Evolutionary conservation across 2,329 filamentous ascomycete genomes (phyloP), one percentile per base, ranked within the genome.

Genomic region (Apiospora hydei): DNA sequence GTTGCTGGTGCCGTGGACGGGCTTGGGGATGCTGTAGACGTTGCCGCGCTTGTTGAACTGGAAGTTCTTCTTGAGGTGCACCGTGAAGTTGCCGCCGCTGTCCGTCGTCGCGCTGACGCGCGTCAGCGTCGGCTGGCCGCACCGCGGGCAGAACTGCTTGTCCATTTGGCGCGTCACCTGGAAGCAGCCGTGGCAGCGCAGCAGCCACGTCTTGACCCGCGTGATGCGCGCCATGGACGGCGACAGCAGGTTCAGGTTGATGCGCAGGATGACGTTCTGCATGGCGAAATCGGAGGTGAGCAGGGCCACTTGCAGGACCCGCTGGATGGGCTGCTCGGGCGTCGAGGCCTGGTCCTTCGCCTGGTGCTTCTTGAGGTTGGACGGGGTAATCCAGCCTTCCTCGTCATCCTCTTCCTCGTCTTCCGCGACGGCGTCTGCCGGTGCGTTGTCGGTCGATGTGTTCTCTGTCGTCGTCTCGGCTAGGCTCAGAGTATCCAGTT

Each of bases 281-380:
- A 99, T 97, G 71, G 96, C 96, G 83, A 94, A 98, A 85, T 99
- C 96, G 71, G 93, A 95, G 1, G 96, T 98, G 79, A 98, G 92
- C 64, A 96, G 91, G n/a, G 95, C 96, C 21, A 94, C 94, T 82
- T 97, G 92, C 77, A 98, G 92, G 16, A 89, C 90, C 74, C 89
- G 89, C 47, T 89, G 86, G 70, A 89, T 86, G 1, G 87, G 81
- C 72, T 86, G 81, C 68, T 87, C 83, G 53, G 87, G 83, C 26
- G 85, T 81, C 1, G 85, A 84, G 30, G 85, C 83, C 38, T 82
- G 81, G 77, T 96, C 91, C 80, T 91, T 89, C 72, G 89, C 90
- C 84, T 96, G 93, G 80, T 94, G 92, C 80, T 94, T 93, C 80
- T 94, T 93, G 76, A 99, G 88, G 83, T 98, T 99, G 53, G 92